Conservation (phyloP, 345 rosid genomes). For the thale cress (Arabidopsis thaliana) region DNA sequence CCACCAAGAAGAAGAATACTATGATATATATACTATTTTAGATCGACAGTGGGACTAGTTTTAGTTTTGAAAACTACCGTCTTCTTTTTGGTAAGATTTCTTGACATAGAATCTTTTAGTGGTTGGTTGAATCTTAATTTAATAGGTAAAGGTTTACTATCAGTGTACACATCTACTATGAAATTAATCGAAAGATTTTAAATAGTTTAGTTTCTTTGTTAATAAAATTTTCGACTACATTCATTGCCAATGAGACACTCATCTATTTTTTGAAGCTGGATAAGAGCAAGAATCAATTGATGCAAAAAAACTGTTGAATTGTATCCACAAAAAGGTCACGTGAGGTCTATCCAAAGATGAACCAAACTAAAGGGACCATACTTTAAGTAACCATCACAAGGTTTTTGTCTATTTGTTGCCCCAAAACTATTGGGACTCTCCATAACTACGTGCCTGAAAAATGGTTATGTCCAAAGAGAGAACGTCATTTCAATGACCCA, state of each 20-base stretch:
- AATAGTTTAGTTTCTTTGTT: too few relatives aligned
- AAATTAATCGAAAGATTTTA: neutral
- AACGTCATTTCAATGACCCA: conserved; percentile 33
- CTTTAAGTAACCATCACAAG: conserved; percentile 33
- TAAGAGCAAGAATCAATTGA: conserved; percentile 24
- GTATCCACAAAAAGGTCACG: conserved; percentile 41
- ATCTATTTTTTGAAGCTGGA: conserved; percentile 21
- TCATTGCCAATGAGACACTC: neutral
- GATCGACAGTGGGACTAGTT: conserved; percentile 14
- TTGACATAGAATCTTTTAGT: conserved; percentile 37
- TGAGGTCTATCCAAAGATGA: conserved; percentile 35
- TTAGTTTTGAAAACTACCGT: conserved; percentile 19
- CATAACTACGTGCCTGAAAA: conserved; percentile 34
- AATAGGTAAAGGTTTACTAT: neutral
- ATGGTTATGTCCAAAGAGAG: conserved; percentile 33
- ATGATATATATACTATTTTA: neutral
- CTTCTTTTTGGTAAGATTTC: conserved; percentile 29
- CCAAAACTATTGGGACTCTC: conserved; percentile 34
- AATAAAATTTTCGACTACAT: neutral
- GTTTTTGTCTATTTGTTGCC: conserved; percentile 34
- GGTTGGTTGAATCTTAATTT: neutral
- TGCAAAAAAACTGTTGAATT: conserved; percentile 9
- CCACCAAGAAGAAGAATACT: neutral
- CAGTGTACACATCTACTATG: conserved; percentile 20
- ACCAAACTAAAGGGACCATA: conserved; percentile 39